Conservation (phyloP, 129 eudicot species). For the Saposhnikovia divaricata region DNA sequence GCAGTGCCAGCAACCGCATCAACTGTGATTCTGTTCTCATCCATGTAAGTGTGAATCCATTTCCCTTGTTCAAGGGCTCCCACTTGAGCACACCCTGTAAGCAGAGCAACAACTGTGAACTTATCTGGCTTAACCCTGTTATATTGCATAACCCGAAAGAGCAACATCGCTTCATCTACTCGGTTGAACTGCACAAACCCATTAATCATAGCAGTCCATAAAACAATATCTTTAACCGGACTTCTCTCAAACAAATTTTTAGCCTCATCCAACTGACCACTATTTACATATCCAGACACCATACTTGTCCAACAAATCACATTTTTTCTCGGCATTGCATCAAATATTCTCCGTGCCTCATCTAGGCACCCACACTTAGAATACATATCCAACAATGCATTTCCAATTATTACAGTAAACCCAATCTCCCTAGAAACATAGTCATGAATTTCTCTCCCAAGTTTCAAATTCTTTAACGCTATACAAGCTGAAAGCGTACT, state of each 20-base stretch:
- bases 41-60: conserved; percentile 37
- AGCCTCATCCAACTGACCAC: conserved; percentile 24
- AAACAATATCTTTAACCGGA: conserved; percentile 19
- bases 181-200: conserved; percentile 21
- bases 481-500: conserved; percentile 9
- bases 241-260: conserved; percentile 21
- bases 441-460: conserved; percentile 54
- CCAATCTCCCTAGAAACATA: conserved; percentile 25
- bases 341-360: conserved; percentile 28
- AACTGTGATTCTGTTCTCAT: conserved; percentile 33
- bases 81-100: conserved; percentile 18
- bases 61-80: conserved; percentile 23
- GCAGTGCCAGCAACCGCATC: conserved; percentile 22
- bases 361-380: conserved; percentile 13
- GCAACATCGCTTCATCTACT: conserved; percentile 29
- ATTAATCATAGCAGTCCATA: conserved; percentile 34
- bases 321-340: conserved; percentile 31
- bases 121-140: conserved; percentile 26
- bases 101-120: conserved; percentile 25
- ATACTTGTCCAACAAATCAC: conserved; percentile 38
- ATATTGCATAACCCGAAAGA: conserved; percentile 14
- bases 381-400: conserved; percentile 29
- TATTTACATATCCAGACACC: conserved; percentile 25
- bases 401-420: conserved; percentile 41
- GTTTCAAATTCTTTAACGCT: conserved; percentile 26